These are phyloP conservation scores for Gnetum montanum DNA, from an alignment of 75 land plant genomes.

Conservation along the genomic window DNA sequence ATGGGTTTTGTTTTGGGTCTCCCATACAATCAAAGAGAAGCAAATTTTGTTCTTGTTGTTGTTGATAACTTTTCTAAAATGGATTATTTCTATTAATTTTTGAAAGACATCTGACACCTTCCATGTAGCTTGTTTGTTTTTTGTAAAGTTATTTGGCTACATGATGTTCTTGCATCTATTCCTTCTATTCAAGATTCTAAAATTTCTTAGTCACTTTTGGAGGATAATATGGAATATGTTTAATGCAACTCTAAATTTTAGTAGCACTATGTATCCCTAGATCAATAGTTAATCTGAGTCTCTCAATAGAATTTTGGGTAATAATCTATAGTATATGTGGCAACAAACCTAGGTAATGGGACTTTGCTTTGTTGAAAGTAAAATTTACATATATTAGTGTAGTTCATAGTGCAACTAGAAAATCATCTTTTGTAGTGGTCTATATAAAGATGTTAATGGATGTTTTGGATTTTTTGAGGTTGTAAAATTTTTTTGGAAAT, in stretches of 20 bases:
- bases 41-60: neutral
- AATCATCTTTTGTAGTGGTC: too few species aligned
- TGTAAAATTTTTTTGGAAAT: too few species aligned
- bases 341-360: too few species aligned
- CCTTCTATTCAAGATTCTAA: neutral
- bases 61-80: neutral
- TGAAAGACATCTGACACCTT: neutral
- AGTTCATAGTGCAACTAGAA: too few species aligned
- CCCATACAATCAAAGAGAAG: neutral
- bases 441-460: too few species aligned
- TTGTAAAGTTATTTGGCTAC: neutral
- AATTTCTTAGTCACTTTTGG: neutral
- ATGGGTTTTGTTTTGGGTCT: neutral
- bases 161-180: neutral
- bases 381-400: too few species aligned
- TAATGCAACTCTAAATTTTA: neutral
- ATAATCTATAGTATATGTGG: too few species aligned
- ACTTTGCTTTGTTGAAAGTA: too few species aligned
- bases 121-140: neutral
- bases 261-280: too few species aligned
- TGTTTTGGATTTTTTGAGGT: too few species aligned
- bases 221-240: neutral
- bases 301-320: too few species aligned
- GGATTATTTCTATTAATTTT: neutral
- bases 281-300: too few species aligned